Evolutionary conservation across 2,329 filamentous ascomycete genomes (phyloP).

Genomic region (Trichophyton simii): DNA sequence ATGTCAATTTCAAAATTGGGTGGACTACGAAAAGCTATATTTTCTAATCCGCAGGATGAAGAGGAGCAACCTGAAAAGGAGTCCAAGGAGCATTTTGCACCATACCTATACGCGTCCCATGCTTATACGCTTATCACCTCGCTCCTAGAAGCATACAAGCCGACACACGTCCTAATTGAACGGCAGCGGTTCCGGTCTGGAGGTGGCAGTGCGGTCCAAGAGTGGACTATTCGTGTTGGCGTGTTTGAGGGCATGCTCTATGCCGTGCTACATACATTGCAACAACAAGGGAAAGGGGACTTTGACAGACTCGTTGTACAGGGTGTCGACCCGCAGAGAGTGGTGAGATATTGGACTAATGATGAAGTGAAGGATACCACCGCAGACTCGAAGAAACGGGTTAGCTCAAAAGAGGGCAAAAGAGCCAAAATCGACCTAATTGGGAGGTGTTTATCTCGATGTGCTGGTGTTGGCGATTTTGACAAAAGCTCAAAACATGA

Average conservation of each 20-base stretch:
- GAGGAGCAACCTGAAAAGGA: background rate
- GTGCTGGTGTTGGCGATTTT: background rate
- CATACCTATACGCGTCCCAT: conserved; percentile 40
- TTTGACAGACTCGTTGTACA: conserved; percentile 33
- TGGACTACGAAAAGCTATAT: background rate
- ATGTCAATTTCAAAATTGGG: background rate
- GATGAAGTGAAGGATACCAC: conserved; percentile 14
- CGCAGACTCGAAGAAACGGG: conserved; percentile 11
- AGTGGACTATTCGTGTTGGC: conserved; percentile 76
- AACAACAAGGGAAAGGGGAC: conserved; percentile 25
- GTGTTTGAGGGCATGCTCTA: conserved; percentile 73
- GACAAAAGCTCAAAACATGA: conserved; percentile 6
- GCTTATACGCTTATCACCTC: conserved; percentile 44
- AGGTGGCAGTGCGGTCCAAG: conserved; percentile 53
- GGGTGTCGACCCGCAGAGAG: conserved; percentile 42
- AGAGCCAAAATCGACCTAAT: conserved; percentile 53
- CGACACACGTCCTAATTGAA: conserved; percentile 60
- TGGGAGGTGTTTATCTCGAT: conserved; percentile 37
- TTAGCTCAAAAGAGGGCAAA: conserved; percentile 25
- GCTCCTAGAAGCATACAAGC: conserved; percentile 40
- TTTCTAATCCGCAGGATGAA: background rate
- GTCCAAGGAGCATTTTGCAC: conserved; percentile 39
- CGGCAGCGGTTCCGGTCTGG: conserved; percentile 52
- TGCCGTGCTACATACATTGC: conserved; percentile 50
- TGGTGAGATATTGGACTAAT: conserved; percentile 45